These are phyloP conservation scores for Boechera stricta DNA, from an alignment of 345 rosid species.

Conservation along the genomic window DNA sequence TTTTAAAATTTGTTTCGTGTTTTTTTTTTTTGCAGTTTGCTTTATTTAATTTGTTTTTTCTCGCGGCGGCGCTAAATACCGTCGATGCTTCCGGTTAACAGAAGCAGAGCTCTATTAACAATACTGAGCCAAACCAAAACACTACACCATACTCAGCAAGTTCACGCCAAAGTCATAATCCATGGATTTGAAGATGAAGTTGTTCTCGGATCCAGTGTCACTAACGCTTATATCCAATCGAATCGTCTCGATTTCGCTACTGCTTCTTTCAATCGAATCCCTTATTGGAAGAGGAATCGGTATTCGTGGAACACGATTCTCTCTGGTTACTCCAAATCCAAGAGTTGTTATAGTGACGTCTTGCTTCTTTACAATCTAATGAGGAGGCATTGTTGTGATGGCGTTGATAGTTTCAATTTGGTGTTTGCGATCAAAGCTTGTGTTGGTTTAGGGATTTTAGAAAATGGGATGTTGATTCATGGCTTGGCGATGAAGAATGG, in stretches of 20 bases:
- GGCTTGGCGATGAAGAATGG: conserved; percentile 50
- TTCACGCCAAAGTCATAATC: conserved; percentile 43
- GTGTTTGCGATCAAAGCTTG: conserved; percentile 58
- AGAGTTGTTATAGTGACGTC: conserved; percentile 27
- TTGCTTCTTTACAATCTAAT: conserved; percentile 44
- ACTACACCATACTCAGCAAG: conserved; percentile 44
- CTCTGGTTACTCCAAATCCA: conserved; percentile 49
- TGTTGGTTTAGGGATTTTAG: conserved; percentile 30
- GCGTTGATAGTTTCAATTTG: conserved; percentile 56
- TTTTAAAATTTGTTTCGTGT: neutral
- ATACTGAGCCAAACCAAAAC: conserved; percentile 44
- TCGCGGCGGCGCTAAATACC: conserved; percentile 16
- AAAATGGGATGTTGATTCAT: conserved; percentile 47
- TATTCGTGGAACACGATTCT: conserved; percentile 53
- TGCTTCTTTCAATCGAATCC: conserved; percentile 44
- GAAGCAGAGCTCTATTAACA: conserved; percentile 36
- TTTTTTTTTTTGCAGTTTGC: neutral
- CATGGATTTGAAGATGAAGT: conserved; percentile 43
- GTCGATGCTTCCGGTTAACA: conserved; percentile 38
- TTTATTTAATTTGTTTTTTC: neutral
- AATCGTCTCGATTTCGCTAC: conserved; percentile 47
- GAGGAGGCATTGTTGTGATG: conserved; percentile 42
- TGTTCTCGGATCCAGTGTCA: conserved; percentile 46
- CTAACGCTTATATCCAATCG: conserved; percentile 47
- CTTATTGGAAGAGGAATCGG: conserved; percentile 31